These are phyloP conservation scores for Clathrospora elynae DNA, from an alignment of 2,329 filamentous ascomycete species.

Conservation along the genomic window DNA sequence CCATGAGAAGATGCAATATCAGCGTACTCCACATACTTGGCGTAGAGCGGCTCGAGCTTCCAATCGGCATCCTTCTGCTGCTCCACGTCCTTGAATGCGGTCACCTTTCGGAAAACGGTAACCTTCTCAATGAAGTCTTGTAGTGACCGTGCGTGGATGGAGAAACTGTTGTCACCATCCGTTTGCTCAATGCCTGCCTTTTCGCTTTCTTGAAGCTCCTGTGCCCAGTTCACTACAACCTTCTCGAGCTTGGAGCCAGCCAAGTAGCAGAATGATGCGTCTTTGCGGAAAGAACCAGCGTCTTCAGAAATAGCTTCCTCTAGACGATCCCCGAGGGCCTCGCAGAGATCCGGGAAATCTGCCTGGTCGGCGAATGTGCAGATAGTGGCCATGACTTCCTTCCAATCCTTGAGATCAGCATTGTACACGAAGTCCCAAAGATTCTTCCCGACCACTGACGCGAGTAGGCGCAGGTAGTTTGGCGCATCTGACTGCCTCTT, in stretches of 20 bases:
- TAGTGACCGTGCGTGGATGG: constrained; percentile 83
- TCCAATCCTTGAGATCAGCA: constrained; percentile 90
- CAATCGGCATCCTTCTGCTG: constrained; percentile 73
- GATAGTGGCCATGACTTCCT: constrained; percentile 91
- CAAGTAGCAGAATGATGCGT: constrained; percentile 95
- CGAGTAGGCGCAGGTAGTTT: constrained; percentile 88
- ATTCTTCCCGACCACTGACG: constrained; percentile 93
- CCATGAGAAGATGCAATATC: constrained; percentile 92
- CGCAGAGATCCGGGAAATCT: constrained; percentile 93
- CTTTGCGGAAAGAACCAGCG: constrained; percentile 66
- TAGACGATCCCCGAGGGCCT: constrained; percentile 89
- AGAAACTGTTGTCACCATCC: constrained; percentile 80
- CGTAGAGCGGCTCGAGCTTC: constrained; percentile 87
- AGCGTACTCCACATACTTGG: constrained; percentile 96
- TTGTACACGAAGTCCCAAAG: constrained; percentile 98
- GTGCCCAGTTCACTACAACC: constrained; percentile 91
- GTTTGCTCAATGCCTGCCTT: constrained; percentile 72
- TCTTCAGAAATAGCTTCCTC: constrained; percentile 68
- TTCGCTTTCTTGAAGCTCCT: constrained; percentile 85
- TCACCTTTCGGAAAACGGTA: constrained; percentile 91
- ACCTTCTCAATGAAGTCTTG: constrained; percentile 99
- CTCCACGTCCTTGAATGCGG: constrained; percentile 85
- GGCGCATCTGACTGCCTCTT: constrained; percentile 80
- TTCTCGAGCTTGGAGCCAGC: constrained; percentile 97
- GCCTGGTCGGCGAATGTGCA: constrained; percentile 92